A percentile compares a stretch with the other conserved stretches of the same genome.
Evolutionary conservation across 345 rosid species (phyloP).

Genomic region (Dovyalis caffra): DNA sequence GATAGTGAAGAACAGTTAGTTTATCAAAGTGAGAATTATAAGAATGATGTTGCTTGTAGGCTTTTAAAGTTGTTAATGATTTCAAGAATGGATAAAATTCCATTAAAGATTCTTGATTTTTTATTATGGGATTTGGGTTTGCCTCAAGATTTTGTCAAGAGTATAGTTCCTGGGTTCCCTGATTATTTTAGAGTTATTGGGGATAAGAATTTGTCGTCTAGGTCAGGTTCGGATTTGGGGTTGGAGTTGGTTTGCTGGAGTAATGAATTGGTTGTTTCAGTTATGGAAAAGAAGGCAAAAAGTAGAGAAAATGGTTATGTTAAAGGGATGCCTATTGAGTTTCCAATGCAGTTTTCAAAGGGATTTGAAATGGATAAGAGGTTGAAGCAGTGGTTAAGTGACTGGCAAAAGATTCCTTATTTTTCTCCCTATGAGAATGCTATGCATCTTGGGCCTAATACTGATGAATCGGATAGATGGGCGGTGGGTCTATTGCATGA

Average conservation of each 20-base stretch:
- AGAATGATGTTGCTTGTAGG: constrained; percentile 62
- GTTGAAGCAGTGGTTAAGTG: constrained; percentile 66
- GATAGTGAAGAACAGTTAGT: constrained; percentile 84
- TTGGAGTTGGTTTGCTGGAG: constrained; percentile 92
- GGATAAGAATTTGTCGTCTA: neutral
- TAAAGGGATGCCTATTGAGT: constrained; percentile 49
- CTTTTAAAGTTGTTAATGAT: constrained; percentile 75
- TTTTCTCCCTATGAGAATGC: constrained; percentile 77
- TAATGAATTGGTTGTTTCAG: constrained; percentile 54
- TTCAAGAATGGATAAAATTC: constrained; percentile 52
- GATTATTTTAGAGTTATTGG: constrained; percentile 65
- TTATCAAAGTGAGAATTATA: constrained; percentile 67
- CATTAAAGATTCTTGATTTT: constrained; percentile 50
- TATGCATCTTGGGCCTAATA: constrained; percentile 47
- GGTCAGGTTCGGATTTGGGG: constrained; percentile 11
- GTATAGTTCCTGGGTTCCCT: constrained; percentile 72
- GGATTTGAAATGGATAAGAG: constrained; percentile 78
- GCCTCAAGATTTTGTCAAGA: constrained; percentile 51
- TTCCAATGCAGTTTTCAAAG: constrained; percentile 55
- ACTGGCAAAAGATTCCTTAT: constrained; percentile 89
- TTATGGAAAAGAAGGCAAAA: constrained; percentile 52
- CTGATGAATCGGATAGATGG: constrained; percentile 86
- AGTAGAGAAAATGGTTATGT: constrained; percentile 28
- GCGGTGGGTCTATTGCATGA: constrained; percentile 70
- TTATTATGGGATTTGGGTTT: constrained; percentile 88